Conservation (phyloP, 73 alveolate species). For the Paramecium tetraurelia region DNA sequence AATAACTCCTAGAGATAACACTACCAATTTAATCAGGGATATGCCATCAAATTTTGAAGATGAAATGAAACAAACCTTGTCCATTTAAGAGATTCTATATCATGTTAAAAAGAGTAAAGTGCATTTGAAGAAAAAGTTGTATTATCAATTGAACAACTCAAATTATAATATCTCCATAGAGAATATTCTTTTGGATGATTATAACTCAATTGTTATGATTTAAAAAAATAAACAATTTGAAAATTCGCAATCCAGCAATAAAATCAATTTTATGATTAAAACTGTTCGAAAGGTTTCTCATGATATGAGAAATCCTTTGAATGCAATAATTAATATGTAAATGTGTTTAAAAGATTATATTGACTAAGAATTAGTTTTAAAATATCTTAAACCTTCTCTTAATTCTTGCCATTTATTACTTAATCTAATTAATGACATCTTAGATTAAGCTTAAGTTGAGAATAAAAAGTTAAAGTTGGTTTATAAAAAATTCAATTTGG, state of each 20-base stretch:
- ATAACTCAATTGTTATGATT: background rate
- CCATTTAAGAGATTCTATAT: background rate
- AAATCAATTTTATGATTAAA: background rate
- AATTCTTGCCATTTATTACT: conserved; percentile 50
- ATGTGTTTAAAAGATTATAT: conserved; percentile 1
- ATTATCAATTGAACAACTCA: background rate
- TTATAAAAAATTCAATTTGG: conserved; percentile 21
- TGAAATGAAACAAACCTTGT: background rate
- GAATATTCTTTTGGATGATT: background rate
- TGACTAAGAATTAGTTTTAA: background rate
- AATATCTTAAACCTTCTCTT: conserved; percentile 52
- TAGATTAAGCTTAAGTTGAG: conserved; percentile 58
- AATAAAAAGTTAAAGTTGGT: conserved; percentile 33
- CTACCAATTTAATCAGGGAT: background rate
- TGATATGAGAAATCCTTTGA: conserved; percentile 61
- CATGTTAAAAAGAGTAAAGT: background rate
- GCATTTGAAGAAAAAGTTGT: background rate
- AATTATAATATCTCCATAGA: background rate
- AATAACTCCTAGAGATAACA: background rate
- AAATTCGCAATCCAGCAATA: background rate
- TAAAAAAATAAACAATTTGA: background rate
- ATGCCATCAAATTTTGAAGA: background rate
- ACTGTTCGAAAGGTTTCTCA: conserved; percentile 41
- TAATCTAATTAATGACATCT: conserved; percentile 56
- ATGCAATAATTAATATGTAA: conserved; percentile 49